A percentile compares a stretch with the other conserved stretches of the same genome.
These are phyloP conservation scores for Penicillium antarcticum DNA, from an alignment of 495 filamentous ascomycete species.

Conservation along the genomic window DNA sequence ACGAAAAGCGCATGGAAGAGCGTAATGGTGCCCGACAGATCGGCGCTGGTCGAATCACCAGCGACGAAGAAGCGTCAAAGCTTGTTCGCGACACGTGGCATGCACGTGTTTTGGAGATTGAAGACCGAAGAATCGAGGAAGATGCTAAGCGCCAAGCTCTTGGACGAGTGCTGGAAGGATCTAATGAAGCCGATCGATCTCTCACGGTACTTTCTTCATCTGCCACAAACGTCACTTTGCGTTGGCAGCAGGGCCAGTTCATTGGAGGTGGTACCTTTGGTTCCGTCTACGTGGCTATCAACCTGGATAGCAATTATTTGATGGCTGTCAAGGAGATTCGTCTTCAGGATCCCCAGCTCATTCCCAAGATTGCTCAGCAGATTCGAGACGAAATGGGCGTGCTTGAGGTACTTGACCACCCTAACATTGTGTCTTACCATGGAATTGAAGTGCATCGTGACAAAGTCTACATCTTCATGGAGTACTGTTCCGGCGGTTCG, in stretches of 20 bases:
- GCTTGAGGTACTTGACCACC: constrained; percentile 89
- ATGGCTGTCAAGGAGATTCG: constrained; percentile 99
- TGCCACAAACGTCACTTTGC: constrained; percentile 87
- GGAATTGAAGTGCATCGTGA: constrained; percentile 97
- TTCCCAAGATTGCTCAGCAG: constrained; percentile 86
- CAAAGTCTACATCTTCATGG: constrained; percentile 99
- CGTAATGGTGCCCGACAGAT: constrained; percentile 69
- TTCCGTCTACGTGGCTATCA: constrained; percentile 95
- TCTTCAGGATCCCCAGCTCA: constrained; percentile 92
- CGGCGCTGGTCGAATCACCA: constrained; percentile 71
- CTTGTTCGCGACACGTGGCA: constrained; percentile 72
- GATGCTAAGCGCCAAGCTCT: constrained; percentile 86
- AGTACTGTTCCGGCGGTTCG: constrained; percentile 94
- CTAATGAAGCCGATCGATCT: constrained; percentile 91
- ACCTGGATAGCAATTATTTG: constrained; percentile 88
- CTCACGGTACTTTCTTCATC: constrained; percentile 90
- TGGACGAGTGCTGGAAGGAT: constrained; percentile 86
- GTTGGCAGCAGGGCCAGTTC: constrained; percentile 98
- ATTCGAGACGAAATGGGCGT: constrained; percentile 98
- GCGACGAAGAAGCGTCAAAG: constrained; percentile 78
- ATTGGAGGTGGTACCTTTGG: constrained; percentile 97
- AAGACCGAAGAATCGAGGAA: constrained; percentile 71
- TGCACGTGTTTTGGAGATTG: constrained; percentile 66
- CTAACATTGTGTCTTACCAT: constrained; percentile 96
- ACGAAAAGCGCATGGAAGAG: constrained; percentile 79